Conservation (phyloP, 805 yeast species). For the Candida sonorensis region DNA sequence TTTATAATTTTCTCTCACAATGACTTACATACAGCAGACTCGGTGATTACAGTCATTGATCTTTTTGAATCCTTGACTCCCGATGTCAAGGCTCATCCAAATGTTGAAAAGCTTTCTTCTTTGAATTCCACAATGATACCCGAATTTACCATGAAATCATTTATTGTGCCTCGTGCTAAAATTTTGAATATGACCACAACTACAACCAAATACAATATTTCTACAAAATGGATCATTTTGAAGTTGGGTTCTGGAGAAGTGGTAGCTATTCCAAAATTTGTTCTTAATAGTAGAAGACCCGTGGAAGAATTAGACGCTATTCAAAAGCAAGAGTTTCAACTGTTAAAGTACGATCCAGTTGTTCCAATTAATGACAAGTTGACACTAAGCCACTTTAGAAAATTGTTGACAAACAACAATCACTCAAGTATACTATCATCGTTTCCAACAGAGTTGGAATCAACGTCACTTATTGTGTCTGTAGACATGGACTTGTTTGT, state of each 20-base stretch:
- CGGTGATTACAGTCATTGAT: conserved; percentile 66
- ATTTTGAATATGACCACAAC: conserved; percentile 49
- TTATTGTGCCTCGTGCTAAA: conserved; percentile 47
- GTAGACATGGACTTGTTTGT: conserved; percentile 71
- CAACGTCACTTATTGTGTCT: conserved; percentile 67
- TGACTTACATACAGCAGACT: conserved; percentile 38
- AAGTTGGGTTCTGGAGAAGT: conserved; percentile 57
- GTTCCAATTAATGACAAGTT: conserved; percentile 41
- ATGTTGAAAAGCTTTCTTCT: conserved; percentile 9
- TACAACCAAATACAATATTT: conserved; percentile 56
- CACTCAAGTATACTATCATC: conserved; percentile 32
- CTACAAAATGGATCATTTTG: conserved; percentile 58
- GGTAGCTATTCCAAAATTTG: conserved; percentile 59
- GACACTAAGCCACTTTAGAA: conserved; percentile 46
- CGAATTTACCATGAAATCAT: conserved; percentile 48
- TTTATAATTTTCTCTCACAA: conserved; percentile 71
- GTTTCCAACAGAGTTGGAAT: conserved; percentile 65
- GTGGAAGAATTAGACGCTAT: conserved; percentile 44
- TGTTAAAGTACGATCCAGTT: conserved; percentile 60
- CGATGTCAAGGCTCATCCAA: conserved; percentile 32
- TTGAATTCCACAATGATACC: conserved; percentile 30
- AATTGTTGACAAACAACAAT: conserved; percentile 21
- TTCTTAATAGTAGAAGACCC: conserved; percentile 63
- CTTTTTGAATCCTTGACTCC: conserved; percentile 62
- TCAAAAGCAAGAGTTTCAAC: conserved; percentile 53